Evolutionary conservation across 192 early-diverging fungal species (phyloP), one percentile per base, ranked within the genome.

Genomic region (Ambispora gerdemannii): DNA sequence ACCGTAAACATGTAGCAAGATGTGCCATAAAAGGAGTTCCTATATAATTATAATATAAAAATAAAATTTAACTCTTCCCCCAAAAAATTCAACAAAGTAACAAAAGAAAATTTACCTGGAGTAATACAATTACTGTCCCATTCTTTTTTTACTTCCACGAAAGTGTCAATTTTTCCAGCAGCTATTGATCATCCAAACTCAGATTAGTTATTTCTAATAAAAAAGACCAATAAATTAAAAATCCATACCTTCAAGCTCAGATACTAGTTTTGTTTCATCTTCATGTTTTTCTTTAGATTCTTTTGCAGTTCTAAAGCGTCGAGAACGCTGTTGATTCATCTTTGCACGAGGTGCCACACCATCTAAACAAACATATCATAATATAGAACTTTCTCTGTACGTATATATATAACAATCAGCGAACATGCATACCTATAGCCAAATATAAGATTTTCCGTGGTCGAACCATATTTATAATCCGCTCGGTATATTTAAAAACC

Each of bases 331-430:
- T 76, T 99, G 98, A 77, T 99, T 99, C 96, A 99, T 98, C 70
- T 99, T 99, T 22, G 98, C 98, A 24, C 98, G 86, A 49, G 98
- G 98, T 1, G 98, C 98, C n/a, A 99, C 98, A 24, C 98, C 96
- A 70, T 93, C 91, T 87, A 71, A 1, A 56, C 25, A 71, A 17
- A 35, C 24, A 22, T n/a, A n/a, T 52, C 25, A 62, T 50, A 24
- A 28, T 60, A 63, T 55, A 33, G n/a, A n/a, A 34, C 31, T 27
- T 25, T 50, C 2, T 20, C 7, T 25, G 15, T 43, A 30, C 15
- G 24, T 19, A 20, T 66, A 3, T 31, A n/a, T 20, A 33, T 52
- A 36, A 22, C 20, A 15, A 59, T 20, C 13, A 30, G 7, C 13
- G 20, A 62, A 36, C 13, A 4, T 50, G n/a, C 32, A 33, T 83